These are phyloP conservation scores for Talaromyces nanjingensis DNA, from an alignment of 495 filamentous ascomycete species.

Conservation along the genomic window DNA sequence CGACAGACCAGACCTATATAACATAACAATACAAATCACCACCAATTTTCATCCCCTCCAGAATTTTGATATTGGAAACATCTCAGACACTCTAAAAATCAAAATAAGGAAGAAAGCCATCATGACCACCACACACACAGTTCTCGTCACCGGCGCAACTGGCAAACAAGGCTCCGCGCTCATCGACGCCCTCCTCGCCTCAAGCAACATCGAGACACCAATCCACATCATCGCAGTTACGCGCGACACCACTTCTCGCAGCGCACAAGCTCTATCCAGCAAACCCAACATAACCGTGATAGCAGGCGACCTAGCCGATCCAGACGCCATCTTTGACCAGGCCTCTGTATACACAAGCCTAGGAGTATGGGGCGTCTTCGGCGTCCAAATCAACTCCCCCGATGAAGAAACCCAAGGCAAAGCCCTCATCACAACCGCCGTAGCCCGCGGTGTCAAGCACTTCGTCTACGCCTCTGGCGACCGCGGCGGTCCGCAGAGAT, in stretches of 20 bases:
- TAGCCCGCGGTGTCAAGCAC: conserved; percentile 49
- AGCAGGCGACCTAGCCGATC: conserved; percentile 48
- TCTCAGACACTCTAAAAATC: too few relatives aligned
- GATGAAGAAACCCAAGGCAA: conserved; percentile 56
- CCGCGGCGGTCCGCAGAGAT: conserved; percentile 51
- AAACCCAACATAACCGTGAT: conserved; percentile 44
- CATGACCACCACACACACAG: conserved; percentile 8
- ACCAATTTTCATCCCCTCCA: too few relatives aligned
- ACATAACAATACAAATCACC: too few relatives aligned
- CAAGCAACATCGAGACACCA: conserved; percentile 14
- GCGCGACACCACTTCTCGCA: conserved; percentile 46
- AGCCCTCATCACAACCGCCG: conserved; percentile 48
- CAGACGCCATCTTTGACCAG: conserved; percentile 44
- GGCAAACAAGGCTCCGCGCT: conserved; percentile 64
- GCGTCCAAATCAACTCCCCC: conserved; percentile 31
- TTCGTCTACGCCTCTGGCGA: conserved; percentile 66
- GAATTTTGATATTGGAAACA: too few relatives aligned
- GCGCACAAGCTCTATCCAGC: conserved; percentile 45
- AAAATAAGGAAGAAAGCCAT: too few relatives aligned
- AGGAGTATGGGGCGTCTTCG: conserved; percentile 46
- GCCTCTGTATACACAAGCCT: conserved; percentile 26
- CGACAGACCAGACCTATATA: too few relatives aligned
- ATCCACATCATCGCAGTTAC: conserved; percentile 66
- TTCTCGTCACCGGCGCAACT: conserved; percentile 65
- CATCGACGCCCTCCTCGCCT: conserved; percentile 48